Conservation (phyloP, 805 yeast species). For the Wickerhamomyces xylosicus region DNA sequence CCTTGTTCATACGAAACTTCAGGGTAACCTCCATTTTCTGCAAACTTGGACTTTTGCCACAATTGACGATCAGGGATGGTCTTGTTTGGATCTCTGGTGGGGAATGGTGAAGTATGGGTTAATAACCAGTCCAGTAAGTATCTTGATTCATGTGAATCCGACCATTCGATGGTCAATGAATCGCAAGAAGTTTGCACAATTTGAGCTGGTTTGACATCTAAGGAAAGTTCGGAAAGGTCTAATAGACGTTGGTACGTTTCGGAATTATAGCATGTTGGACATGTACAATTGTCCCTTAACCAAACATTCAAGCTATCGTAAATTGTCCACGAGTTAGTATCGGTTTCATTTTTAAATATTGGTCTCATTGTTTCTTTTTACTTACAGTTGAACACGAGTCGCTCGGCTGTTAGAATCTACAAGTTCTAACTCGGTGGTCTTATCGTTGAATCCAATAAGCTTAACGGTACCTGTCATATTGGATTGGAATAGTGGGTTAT, state of each 20-base stretch:
- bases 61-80: constrained; percentile 24
- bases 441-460: no score
- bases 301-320: constrained; percentile 35
- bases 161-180: constrained; percentile 5
- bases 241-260: constrained; percentile 49
- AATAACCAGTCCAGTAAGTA: constrained; percentile 15
- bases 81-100: constrained; percentile 20
- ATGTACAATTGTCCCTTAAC: constrained; percentile 59
- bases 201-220: constrained; percentile 15
- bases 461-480: no score
- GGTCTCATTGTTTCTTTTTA: no score
- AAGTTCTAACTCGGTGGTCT: no score
- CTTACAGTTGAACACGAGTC: no score
- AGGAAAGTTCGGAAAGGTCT: constrained; percentile 36
- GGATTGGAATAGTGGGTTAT: no score
- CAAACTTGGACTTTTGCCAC: constrained; percentile 36
- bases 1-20: constrained; percentile 30
- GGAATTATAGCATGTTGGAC: constrained; percentile 41
- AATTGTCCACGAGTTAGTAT: no score
- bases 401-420: no score
- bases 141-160: constrained; percentile 10
- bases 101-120: constrained; percentile 21
- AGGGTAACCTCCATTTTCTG: constrained; percentile 24
- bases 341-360: no score
- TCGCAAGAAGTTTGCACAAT: background rate